phyloP scores from a whole-genome alignment of 108 stramenopile species.

The Skeletonema tropicum region DNA sequence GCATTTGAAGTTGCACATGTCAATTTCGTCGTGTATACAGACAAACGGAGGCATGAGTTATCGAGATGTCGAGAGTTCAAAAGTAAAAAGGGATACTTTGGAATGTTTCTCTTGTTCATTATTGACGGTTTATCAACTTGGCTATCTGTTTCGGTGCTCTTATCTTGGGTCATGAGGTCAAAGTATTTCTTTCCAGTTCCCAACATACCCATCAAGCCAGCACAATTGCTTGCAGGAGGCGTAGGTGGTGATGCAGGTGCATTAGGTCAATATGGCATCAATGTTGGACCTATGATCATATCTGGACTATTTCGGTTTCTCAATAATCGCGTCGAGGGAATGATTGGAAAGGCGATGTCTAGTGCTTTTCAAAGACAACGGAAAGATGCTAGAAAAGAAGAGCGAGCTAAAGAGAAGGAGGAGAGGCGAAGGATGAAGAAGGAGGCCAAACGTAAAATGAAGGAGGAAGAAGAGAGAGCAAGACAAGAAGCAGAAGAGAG shows the following conservation, averaged over 20 bases:
- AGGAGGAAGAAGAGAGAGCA: conserved; percentile 12
- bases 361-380: conserved; percentile 56
- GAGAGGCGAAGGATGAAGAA: conserved; percentile 16
- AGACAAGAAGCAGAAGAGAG: background rate
- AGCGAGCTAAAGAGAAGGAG: conserved; percentile 42
- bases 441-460: conserved; percentile 2
- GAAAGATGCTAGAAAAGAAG: conserved; percentile 39
- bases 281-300: conserved; percentile 85
- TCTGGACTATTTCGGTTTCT: conserved; percentile 81
- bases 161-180: conserved; percentile 76
- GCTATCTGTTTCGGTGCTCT: conserved; percentile 70
- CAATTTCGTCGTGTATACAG: conserved; percentile 83
- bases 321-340: conserved; percentile 59
- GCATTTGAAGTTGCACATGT: conserved; percentile 65
- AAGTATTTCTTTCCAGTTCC: conserved; percentile 86
- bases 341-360: conserved; percentile 70
- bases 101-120: conserved; percentile 66
- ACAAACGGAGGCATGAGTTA: conserved; percentile 72
- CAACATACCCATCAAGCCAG: conserved; percentile 68
- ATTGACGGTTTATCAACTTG: conserved; percentile 75
- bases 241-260: conserved; percentile 53
- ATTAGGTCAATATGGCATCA: conserved; percentile 73
- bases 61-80: conserved; percentile 63
- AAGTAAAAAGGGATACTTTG: conserved; percentile 58
- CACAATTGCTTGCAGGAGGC: conserved; percentile 72